Evolutionary conservation across 768 basidiomycete species (phyloP).

Genomic region (Pholiota conissans): DNA sequence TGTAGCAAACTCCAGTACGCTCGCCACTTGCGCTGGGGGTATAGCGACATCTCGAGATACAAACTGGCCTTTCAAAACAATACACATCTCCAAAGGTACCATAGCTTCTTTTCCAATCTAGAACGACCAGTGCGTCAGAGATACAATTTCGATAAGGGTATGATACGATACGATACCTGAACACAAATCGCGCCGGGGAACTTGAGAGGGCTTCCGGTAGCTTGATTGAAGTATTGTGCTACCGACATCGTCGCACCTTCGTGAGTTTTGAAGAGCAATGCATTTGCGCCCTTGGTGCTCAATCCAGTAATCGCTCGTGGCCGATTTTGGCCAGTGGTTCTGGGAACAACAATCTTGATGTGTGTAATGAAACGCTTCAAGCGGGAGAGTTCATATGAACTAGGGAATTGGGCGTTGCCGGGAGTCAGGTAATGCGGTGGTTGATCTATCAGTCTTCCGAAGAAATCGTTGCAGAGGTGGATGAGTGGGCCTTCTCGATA

Average conservation of each 20-base stretch:
- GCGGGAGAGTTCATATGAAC: constrained; percentile 41
- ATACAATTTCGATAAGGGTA: too few species aligned
- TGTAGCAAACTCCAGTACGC: constrained; percentile 67
- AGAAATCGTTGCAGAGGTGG: constrained; percentile 55
- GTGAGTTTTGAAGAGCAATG: constrained; percentile 46
- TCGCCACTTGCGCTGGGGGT: constrained; percentile 38
- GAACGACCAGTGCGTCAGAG: too few species aligned
- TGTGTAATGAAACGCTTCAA: constrained; percentile 38
- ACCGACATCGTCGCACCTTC: constrained; percentile 50
- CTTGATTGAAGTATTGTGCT: constrained; percentile 28
- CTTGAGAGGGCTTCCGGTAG: constrained; percentile 31
- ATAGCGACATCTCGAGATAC: background rate
- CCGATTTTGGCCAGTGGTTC: constrained; percentile 22
- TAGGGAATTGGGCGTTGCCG: constrained; percentile 38
- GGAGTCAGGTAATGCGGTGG: constrained; percentile 19
- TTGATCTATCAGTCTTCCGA: constrained; percentile 22
- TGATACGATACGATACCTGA: constrained; percentile 49
- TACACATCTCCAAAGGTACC: constrained; percentile 67
- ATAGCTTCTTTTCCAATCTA: constrained; percentile 64
- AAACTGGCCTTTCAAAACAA: background rate
- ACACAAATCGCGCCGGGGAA: constrained; percentile 55
- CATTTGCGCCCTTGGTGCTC: constrained; percentile 46
- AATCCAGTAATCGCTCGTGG: constrained; percentile 58
- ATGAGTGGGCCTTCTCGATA: constrained; percentile 65
- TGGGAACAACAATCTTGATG: constrained; percentile 30